Base-by-base conservation (phyloP, 306 rosid genomes). In the Cucumis sativus region DNA sequence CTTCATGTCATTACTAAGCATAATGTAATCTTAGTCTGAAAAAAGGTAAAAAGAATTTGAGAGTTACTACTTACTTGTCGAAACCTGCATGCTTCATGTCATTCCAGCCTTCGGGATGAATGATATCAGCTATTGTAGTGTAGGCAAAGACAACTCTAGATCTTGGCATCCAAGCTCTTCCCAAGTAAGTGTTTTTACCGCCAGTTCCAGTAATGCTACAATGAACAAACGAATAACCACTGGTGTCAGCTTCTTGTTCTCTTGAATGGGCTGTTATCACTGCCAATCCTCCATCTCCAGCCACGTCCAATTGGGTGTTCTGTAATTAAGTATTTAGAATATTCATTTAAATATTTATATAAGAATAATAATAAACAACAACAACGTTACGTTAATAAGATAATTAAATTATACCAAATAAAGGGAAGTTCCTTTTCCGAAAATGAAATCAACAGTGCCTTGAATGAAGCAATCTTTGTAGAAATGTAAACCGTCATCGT, bases 181-280 rank as follows among this genome's bases (percentile, higher is more conserved):
- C 96, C 45, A 92, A 76, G 30, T 13, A 83, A 3, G 91, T 55
- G 37, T 78, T 82, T 0, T 1, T 55, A 0, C 33, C 30, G 0
- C 88, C 87, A 0, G 66, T 79, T 21, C 94, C 93, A 2, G 70
- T 80, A 2, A 92, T 6, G 4, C 23, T 62, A 37, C 96, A 78
- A 69, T 90, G 93, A 15, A 82, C 93, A 40, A 92, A 92, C 21
- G 88, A 79, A 79, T 74, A 90, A 2, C 79, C 88, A 1, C 39
- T 80, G 35, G 20, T 13, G 1, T 86, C 90, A 0, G 23, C 0
- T 0, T 25, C 49, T 0, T 4, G 6, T 20, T 77, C 77, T 20
- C 91, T 84, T 55, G 90, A 89, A 3, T 87, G 94, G 5, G 96
- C 97, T 0, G 86, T 65, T 47, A 92, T 86, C 25, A 89, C 82